phyloP scores from a whole-genome alignment of 495 filamentous ascomycete genomes.

The Recurvomyces mirabilis region DNA sequence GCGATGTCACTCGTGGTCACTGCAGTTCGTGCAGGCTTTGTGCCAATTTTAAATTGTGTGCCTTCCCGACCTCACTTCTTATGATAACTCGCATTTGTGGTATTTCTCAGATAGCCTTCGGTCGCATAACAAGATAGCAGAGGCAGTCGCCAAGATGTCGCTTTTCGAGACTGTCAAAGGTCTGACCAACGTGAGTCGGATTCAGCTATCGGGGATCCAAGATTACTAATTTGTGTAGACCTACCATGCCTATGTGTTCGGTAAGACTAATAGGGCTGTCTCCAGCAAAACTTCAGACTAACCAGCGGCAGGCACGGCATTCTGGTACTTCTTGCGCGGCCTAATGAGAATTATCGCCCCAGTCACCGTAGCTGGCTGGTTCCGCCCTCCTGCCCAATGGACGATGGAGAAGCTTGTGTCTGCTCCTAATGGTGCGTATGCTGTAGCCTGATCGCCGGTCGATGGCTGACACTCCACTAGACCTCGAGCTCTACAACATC shows the following conservation, averaged over 20 bases:
- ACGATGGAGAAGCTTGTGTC: background rate
- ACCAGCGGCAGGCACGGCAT: constrained; percentile 12
- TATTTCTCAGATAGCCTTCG: background rate
- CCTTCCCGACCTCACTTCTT: too few relatives aligned
- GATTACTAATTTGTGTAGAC: too few relatives aligned
- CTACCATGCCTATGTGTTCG: constrained; percentile 24
- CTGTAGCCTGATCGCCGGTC: background rate
- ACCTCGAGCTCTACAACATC: constrained; percentile 25
- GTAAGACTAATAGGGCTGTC: too few relatives aligned
- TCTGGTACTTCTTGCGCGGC: constrained; percentile 21
- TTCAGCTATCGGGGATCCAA: too few relatives aligned
- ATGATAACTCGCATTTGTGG: too few relatives aligned
- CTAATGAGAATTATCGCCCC: constrained; percentile 17
- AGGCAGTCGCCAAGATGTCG: constrained; percentile 6
- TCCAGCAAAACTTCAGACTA: background rate
- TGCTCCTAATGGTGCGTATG: constrained; percentile 6
- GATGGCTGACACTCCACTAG: background rate
- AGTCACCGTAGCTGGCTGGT: constrained; percentile 14
- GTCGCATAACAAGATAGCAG: too few relatives aligned
- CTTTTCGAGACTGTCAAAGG: constrained; percentile 9
- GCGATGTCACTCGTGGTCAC: constrained; percentile 1
- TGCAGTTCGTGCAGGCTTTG: background rate
- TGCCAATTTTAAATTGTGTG: too few relatives aligned
- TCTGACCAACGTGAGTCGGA: constrained; percentile 4
- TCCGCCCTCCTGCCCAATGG: constrained; percentile 8